phyloP scores from a whole-genome alignment of 352 stramenopile genomes.

The Globisporangium recalcitrans region DNA sequence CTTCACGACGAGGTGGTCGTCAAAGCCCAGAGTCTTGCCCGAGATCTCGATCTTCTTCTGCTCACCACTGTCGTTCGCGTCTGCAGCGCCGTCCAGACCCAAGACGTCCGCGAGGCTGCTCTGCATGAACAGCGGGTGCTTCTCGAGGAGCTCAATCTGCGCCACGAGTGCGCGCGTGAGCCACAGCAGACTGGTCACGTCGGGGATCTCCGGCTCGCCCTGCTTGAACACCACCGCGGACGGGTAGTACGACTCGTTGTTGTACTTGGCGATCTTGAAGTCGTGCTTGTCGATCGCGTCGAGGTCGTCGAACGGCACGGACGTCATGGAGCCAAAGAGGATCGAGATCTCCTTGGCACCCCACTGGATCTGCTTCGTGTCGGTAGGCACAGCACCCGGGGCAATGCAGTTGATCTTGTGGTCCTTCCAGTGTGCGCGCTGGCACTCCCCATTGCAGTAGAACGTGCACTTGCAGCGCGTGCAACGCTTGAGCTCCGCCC shows the following conservation, averaged over 20 bases:
- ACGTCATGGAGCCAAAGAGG: slow-evolving; percentile 59
- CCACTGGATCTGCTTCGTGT: slow-evolving; percentile 59
- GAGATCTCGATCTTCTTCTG: slow-evolving; percentile 54
- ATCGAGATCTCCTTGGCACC: slow-evolving; percentile 82
- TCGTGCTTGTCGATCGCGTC: slow-evolving; percentile 61
- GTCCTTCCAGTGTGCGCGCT: slow-evolving; percentile 77
- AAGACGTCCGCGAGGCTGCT: slow-evolving; percentile 55
- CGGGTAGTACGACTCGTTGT: slow-evolving; percentile 51
- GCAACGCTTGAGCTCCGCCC: slow-evolving; percentile 67
- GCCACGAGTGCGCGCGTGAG: slow-evolving; percentile 59
- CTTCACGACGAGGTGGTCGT: slow-evolving; percentile 63
- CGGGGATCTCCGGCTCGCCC: slow-evolving; percentile 58
- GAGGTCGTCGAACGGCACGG: slow-evolving; percentile 76
- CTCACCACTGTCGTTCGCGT: slow-evolving; percentile 15
- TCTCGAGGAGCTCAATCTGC: slow-evolving; percentile 59
- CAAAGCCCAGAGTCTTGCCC: slow-evolving; percentile 51
- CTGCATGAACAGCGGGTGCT: slow-evolving; percentile 71
- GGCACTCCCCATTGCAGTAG: slow-evolving; percentile 71
- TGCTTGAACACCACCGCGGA: slow-evolving; percentile 68
- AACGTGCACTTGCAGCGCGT: slow-evolving; percentile 84
- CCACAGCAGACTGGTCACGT: slow-evolving; percentile 63
- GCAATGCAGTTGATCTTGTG: slow-evolving; percentile 78
- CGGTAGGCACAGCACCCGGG: slow-evolving; percentile 21
- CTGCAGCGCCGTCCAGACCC: slow-evolving; percentile 37
- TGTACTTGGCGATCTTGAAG: slow-evolving; percentile 38